Evolutionary conservation across 2,329 filamentous ascomycete species (phyloP), one percentile per base, ranked within the genome.

Genomic region (Trichoderma sp.): DNA sequence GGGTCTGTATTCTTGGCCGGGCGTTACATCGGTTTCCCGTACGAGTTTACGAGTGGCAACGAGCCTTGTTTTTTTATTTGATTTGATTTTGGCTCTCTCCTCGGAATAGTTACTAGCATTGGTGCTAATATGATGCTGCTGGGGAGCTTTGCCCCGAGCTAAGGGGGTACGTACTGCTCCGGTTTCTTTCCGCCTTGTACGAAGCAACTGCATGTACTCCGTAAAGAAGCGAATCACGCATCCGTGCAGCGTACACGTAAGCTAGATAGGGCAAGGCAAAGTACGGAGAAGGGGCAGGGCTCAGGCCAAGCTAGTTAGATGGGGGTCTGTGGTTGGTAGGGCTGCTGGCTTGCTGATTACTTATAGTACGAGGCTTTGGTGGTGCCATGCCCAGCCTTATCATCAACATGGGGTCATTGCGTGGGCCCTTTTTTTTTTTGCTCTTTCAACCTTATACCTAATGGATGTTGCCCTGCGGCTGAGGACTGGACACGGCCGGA

Each of bases 321-420:
- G 66, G 27, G 45, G 41, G 29, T n/a, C 18, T 45, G 50, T 24
- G 12, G n/a, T 38, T 59, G 27, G 69, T 72, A 72, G 69, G 69
- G 69, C 69, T 72, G 67, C 33, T 59, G 29, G 41, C 41, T 41
- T 41, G n/a, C 33, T 45, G 69, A 68, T 68, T 27, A 35, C 50
- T 35, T 50, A 27, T 9, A 45, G 31, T 24, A 24, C 69, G 59
- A 72, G 59, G 69, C 69, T 72, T 45, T 4, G 56, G 68, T n/a
- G 60, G 29, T 31, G 69, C 59, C 41, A 45, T n/a, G 38, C 16
- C 41, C 69, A 72, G 69, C 69, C 69, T 72, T 72, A 71, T 41
- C 56, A 63, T 72, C 69, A 35, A 35, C 38, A 27, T 53, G 59
- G 68, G 50, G 69, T 72, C 69, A 53, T 33, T 45, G 35, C 59